Conservation (phyloP, 331 rosid species). For the Acacia concinna region DNA sequence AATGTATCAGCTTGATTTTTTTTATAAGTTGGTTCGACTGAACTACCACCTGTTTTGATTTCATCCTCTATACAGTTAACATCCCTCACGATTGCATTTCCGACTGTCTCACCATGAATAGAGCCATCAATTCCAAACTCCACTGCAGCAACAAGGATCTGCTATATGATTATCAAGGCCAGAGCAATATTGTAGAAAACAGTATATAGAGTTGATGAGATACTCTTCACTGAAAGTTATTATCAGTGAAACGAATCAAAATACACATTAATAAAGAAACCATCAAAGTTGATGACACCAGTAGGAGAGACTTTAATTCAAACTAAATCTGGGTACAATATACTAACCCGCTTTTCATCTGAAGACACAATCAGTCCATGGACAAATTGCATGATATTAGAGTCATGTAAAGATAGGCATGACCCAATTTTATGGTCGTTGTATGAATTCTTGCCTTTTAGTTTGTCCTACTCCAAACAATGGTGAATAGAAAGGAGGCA, state of each 20-base stretch:
- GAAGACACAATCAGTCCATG: neutral
- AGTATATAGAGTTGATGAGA: neutral
- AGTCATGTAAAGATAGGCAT: neutral
- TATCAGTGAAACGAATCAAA: neutral
- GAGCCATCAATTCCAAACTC: slow-evolving; percentile 68
- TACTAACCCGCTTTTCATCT: neutral
- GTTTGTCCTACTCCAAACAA: neutral
- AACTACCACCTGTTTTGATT: slow-evolving; percentile 60
- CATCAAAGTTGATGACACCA: neutral
- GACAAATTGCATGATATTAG: neutral
- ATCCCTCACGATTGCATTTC: slow-evolving; percentile 48
- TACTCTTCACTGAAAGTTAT: neutral
- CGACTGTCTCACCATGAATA: slow-evolving; percentile 49
- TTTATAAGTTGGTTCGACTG: slow-evolving; percentile 58
- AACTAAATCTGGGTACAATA: neutral
- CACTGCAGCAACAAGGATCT: slow-evolving; percentile 63
- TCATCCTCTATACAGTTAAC: slow-evolving; percentile 55
- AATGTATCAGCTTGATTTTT: slow-evolving; percentile 53
- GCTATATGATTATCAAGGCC: slow-evolving; percentile 24
- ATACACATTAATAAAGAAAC: neutral
- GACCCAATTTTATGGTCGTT: neutral
- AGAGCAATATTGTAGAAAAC: slow-evolving; percentile 18
- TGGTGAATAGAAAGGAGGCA: neutral
- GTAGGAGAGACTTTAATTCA: neutral
- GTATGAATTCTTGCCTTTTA: neutral